A percentile compares a stretch with the other conserved stretches of the same genome.
Conservation (phyloP, 73 alveolate genomes). For the Paramecium biaurelia region DNA sequence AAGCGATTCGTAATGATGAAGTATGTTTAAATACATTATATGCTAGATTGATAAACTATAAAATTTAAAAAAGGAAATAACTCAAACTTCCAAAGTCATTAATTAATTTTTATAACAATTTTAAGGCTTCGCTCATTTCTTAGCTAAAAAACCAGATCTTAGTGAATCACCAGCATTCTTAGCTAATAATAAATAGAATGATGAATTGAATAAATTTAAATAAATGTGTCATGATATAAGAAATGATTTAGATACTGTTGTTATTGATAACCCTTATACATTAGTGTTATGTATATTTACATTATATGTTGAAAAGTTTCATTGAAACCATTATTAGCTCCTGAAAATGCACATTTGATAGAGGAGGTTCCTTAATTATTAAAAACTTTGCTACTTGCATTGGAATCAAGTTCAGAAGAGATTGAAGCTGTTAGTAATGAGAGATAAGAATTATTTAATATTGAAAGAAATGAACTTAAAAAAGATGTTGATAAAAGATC, state of each 20-base stretch:
- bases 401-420: neutral
- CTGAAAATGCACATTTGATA: constrained; percentile 30
- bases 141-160: constrained; percentile 3
- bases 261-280: constrained; percentile 33
- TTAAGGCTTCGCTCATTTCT: neutral
- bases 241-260: neutral
- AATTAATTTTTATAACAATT: neutral
- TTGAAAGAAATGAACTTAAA: constrained; percentile 24
- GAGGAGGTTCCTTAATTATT: constrained; percentile 10
- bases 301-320: neutral
- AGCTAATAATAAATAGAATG: constrained; percentile 10
- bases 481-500: constrained; percentile 30
- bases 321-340: neutral
- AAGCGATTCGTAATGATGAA: constrained; percentile 53
- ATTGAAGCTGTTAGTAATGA: constrained; percentile 33
- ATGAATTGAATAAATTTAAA: neutral
- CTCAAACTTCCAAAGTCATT: neutral
- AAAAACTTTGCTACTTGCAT: neutral
- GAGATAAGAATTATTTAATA: constrained; percentile 3
- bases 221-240: neutral
- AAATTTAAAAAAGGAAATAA: neutral
- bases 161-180: neutral
- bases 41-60: neutral
- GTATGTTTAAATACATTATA: neutral
- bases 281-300: neutral